Evolutionary conservation across 345 rosid genomes (phyloP), one percentile per base, ranked within the genome.

Genomic region (Citrus cavaleriei): DNA sequence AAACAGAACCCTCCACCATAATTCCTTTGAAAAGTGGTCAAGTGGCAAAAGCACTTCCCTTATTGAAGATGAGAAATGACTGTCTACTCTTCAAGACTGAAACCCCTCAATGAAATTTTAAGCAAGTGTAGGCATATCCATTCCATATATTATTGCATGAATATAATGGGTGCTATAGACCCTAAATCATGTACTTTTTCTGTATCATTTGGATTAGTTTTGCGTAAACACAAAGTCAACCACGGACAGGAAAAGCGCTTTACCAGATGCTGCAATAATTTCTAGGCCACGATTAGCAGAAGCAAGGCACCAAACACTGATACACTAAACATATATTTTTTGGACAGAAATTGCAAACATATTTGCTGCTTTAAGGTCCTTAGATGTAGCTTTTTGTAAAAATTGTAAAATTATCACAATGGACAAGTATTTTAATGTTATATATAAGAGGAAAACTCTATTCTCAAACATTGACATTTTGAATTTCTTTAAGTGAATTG

Each of bases 11-110:
- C 64, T 76, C 73, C 79, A 76, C 79, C 28, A 55, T 7, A 55
- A 49, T 76, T 51, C 32, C 8, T 14, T 28, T 13, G 42, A 25
- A 40, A 35, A 68, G 65, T 68, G 72, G 73, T 61, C 10, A 65
- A 79, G 85, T 83, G 85, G 80, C 32, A 35, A 55, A 63, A 79
- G 74, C 82, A 75, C 78, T 75, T 74, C 1, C 73, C 76, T 64
- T 10, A 7, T 68, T 61, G 79, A 62, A 46, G 58, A 51, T 63
- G 67, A 70, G 76, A 80, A 79, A 74, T 68, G 67, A 72, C 69
- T 7, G 6, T 62, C 55, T 70, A 16, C 68, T 35, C 4, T 51
- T 16, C 24, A 16, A 35, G 3, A 25, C 22, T 55, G 75, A 66
- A 68, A 63, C 16, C 14, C 62, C 51, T 70, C 22, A 19, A 21